Conservation (phyloP, 768 basidiomycete species). For the Lactarius akahatsu region DNA sequence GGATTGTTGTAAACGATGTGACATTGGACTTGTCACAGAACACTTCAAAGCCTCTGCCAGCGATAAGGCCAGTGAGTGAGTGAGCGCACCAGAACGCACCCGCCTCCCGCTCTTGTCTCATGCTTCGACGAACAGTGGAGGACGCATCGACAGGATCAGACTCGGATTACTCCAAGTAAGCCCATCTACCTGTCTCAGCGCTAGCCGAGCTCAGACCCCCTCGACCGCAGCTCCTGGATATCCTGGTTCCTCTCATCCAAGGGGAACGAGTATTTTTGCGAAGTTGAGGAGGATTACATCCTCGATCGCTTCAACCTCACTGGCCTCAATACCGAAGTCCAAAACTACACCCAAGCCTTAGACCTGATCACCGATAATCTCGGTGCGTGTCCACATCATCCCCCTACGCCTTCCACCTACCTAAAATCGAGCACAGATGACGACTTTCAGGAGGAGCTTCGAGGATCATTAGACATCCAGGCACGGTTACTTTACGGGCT, state of each 20-base stretch:
- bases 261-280: constrained; percentile 99
- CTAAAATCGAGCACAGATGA: constrained; percentile 59
- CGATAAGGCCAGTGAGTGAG: constrained; percentile 16
- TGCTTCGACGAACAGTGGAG: constrained; percentile 61
- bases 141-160: constrained; percentile 91
- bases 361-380: constrained; percentile 96
- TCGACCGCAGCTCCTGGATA: constrained; percentile 67
- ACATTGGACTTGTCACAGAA: constrained; percentile 2
- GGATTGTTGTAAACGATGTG: background rate
- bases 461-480: constrained; percentile 89
- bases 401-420: background rate
- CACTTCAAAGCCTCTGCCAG: constrained; percentile 2
- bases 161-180: constrained; percentile 93
- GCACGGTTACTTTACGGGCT: constrained; percentile 93
- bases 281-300: constrained; percentile 99
- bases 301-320: constrained; percentile 98
- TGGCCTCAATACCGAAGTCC: constrained; percentile 92
- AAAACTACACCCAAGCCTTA: constrained; percentile 90
- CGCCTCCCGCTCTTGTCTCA: constrained; percentile 21
- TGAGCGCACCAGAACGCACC: constrained; percentile 11
- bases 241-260: constrained; percentile 97
- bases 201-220: constrained; percentile 21
- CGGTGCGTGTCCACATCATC: constrained; percentile 51
- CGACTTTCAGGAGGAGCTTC: constrained; percentile 89
- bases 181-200: constrained; percentile 15